These are phyloP conservation scores for Yarrowia yakushimensis DNA, from an alignment of 805 yeast genomes.

Conservation along the genomic window DNA sequence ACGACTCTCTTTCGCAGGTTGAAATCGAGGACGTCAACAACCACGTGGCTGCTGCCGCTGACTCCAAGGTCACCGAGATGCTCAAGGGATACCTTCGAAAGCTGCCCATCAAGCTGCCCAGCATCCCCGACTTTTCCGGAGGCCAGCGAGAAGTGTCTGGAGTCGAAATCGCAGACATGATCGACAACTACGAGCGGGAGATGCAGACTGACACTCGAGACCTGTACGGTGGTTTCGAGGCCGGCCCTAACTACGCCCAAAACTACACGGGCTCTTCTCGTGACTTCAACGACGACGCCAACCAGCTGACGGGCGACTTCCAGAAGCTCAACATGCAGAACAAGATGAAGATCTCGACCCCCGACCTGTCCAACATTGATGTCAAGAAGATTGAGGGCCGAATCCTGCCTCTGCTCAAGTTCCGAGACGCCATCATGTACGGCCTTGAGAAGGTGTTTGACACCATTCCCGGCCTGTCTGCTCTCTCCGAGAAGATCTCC, in stretches of 20 bases:
- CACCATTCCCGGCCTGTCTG: conserved; percentile 29
- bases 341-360: conserved; percentile 7
- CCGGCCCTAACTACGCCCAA: conserved; percentile 17
- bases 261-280: conserved; percentile 12
- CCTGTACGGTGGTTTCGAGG: conserved; percentile 18
- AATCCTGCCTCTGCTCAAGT: conserved; percentile 23
- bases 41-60: conserved; percentile 26
- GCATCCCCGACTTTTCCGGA: conserved; percentile 14
- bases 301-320: conserved; percentile 1
- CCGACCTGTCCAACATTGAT: conserved; percentile 9
- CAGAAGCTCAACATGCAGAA: conserved; percentile 10
- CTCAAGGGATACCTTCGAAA: conserved; percentile 28
- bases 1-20: conserved; percentile 31
- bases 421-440: conserved; percentile 26
- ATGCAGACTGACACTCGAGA: conserved; percentile 17
- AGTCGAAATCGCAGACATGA: conserved; percentile 17
- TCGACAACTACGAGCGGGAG: conserved; percentile 22
- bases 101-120: conserved; percentile 27
- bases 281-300: conserved; percentile 4
- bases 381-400: conserved; percentile 15
- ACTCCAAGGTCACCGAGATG: conserved; percentile 9
- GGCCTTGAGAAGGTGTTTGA: conserved; percentile 28
- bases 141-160: conserved; percentile 18
- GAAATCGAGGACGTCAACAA: conserved; percentile 30
- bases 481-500: conserved; percentile 30